phyloP scores from a whole-genome alignment of 805 yeast genomes.

The Nakazawaea populi region DNA sequence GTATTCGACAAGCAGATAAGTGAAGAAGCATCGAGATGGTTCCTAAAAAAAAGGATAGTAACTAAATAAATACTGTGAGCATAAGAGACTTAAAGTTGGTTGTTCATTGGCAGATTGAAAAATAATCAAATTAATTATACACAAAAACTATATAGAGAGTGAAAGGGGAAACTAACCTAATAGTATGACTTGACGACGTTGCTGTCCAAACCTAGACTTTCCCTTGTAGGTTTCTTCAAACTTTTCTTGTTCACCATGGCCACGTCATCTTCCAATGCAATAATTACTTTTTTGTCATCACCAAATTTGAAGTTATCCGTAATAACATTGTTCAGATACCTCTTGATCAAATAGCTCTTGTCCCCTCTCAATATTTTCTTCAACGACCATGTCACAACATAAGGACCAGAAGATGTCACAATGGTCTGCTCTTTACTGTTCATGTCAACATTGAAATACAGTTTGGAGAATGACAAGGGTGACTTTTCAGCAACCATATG shows the following conservation, averaged over 20 bases:
- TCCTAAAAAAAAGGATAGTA: too few species aligned
- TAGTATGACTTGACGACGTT: constrained; percentile 22
- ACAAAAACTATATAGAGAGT: background rate
- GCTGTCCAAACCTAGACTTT: constrained; percentile 29
- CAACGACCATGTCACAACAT: constrained; percentile 75
- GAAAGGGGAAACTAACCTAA: background rate
- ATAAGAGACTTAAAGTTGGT: too few species aligned
- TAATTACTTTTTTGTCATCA: constrained; percentile 61
- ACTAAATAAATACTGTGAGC: too few species aligned
- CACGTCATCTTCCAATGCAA: constrained; percentile 74
- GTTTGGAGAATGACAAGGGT: constrained; percentile 58
- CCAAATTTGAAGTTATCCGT: constrained; percentile 79
- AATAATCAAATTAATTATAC: too few species aligned
- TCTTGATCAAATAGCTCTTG: constrained; percentile 55
- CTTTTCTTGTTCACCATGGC: constrained; percentile 58
- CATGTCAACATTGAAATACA: constrained; percentile 72
- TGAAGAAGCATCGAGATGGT: too few species aligned
- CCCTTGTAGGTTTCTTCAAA: constrained; percentile 52
- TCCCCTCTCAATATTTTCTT: constrained; percentile 48
- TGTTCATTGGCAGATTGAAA: too few species aligned
- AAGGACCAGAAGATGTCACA: constrained; percentile 77
- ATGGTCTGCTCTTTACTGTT: constrained; percentile 62
- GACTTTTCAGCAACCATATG: constrained; percentile 46
- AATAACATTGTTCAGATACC: constrained; percentile 54
- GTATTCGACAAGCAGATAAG: too few species aligned